Conservation (phyloP, 208 protist species). For the Trypanosoma avium region DNA sequence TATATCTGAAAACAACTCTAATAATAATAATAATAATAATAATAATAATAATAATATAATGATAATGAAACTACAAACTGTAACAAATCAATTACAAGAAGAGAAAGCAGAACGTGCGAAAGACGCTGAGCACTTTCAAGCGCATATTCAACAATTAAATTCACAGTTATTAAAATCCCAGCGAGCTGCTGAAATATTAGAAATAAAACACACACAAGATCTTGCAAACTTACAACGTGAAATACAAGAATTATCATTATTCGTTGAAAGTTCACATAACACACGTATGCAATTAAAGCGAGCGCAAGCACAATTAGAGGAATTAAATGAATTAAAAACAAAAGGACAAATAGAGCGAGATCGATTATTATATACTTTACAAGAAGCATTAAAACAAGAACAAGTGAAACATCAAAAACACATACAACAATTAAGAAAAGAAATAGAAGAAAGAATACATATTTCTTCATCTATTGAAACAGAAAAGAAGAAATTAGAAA, state of each 20-base stretch:
- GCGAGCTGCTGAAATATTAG: constrained; percentile 1
- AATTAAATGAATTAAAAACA: not conserved
- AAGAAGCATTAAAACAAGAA: constrained; percentile 20
- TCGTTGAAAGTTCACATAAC: constrained; percentile 13
- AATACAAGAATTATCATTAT: constrained; percentile 20
- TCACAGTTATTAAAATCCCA: constrained; percentile 8
- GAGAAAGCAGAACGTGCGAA: constrained; percentile 14
- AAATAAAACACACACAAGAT: constrained; percentile 14
- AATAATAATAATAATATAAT: not conserved
- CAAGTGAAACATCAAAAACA: not conserved
- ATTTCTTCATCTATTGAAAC: not conserved
- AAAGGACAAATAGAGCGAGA: constrained; percentile 13
- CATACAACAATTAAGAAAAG: not conserved
- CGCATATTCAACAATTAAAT: constrained; percentile 21
- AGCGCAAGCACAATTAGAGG: constrained; percentile 5
- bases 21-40: constrained; percentile 1
- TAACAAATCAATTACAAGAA: constrained; percentile 2
- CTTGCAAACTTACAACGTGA: constrained; percentile 18
- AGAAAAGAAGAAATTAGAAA: not conserved
- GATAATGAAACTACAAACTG: constrained; percentile 2
- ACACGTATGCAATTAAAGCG: not conserved
- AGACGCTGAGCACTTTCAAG: constrained; percentile 3
- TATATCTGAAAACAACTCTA: not conserved
- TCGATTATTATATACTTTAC: constrained; percentile 5
- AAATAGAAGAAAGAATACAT: not conserved